Conservation (phyloP, 495 filamentous ascomycete genomes). For the Evansstolkia leycettana region DNA sequence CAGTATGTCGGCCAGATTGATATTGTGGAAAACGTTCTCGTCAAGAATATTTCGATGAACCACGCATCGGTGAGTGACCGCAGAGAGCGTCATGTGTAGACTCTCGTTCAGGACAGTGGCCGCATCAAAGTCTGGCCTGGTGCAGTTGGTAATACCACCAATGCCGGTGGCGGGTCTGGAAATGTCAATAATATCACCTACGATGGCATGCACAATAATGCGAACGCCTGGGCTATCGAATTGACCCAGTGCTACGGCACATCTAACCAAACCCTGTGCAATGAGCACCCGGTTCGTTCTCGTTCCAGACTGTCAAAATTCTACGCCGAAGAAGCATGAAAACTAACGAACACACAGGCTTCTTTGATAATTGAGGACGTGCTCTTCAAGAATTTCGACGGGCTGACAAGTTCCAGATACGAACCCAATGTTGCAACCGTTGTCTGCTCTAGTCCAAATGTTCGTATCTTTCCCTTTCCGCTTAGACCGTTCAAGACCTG, state of each 20-base stretch:
- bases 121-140: constrained; percentile 65
- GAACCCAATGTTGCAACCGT: constrained; percentile 41
- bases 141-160: constrained; percentile 39
- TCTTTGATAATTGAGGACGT: constrained; percentile 46
- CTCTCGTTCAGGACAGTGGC: constrained; percentile 38
- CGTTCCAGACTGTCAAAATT: too few species aligned
- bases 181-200: constrained; percentile 45
- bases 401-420: constrained; percentile 38
- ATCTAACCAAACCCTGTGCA: constrained; percentile 47
- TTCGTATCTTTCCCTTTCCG: too few species aligned
- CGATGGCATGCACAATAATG: constrained; percentile 39
- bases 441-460: constrained; percentile 42
- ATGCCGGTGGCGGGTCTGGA: constrained; percentile 48
- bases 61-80: constrained; percentile 34
- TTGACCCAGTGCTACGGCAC: constrained; percentile 57
- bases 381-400: constrained; percentile 40
- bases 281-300: constrained; percentile 39
- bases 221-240: constrained; percentile 53
- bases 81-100: neutral
- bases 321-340: neutral
- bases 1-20: constrained; percentile 52
- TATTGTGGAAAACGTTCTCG: constrained; percentile 52
- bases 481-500: too few species aligned
- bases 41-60: constrained; percentile 55
- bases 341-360: constrained; percentile 15